Conservation (phyloP, 805 yeast genomes). For the Candida schatavii region DNA sequence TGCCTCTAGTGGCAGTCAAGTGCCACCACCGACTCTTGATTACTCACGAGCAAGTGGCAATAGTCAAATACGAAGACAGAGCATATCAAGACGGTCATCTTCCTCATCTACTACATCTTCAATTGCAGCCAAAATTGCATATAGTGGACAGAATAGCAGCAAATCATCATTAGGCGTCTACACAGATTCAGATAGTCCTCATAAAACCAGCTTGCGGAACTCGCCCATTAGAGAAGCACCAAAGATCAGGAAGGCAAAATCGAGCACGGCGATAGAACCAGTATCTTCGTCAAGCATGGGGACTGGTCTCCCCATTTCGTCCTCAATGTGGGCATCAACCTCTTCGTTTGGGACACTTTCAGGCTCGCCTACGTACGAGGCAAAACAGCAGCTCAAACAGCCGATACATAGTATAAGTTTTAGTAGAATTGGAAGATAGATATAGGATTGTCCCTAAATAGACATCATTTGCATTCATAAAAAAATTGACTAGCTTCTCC, state of each 20-base stretch:
- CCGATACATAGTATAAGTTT: neutral
- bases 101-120: slow-evolving; percentile 21
- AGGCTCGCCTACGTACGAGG: neutral
- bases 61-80: neutral
- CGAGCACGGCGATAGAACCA: slow-evolving; percentile 13
- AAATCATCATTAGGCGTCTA: slow-evolving; percentile 14
- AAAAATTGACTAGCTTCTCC: too few species aligned
- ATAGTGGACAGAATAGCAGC: slow-evolving; percentile 14
- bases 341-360: slow-evolving; percentile 5
- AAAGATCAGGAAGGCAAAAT: slow-evolving; percentile 16
- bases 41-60: neutral
- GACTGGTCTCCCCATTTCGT: neutral
- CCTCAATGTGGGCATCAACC: slow-evolving; percentile 6
- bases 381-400: neutral
- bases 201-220: slow-evolving; percentile 8
- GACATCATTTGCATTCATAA: slow-evolving; percentile 1
- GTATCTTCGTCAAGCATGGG: neutral
- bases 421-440: slow-evolving; percentile 3
- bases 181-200: slow-evolving; percentile 8
- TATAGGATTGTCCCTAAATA: neutral
- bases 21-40: neutral
- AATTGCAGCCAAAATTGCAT: slow-evolving; percentile 27
- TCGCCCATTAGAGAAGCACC: slow-evolving; percentile 1
- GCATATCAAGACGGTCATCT: slow-evolving; percentile 8
- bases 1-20: neutral